Percentiles rank a stretch among this genome's conserved stretches.
Evolutionary conservation across 140 eudicot species (phyloP).

Genomic region (Bidens hawaiensis): DNA sequence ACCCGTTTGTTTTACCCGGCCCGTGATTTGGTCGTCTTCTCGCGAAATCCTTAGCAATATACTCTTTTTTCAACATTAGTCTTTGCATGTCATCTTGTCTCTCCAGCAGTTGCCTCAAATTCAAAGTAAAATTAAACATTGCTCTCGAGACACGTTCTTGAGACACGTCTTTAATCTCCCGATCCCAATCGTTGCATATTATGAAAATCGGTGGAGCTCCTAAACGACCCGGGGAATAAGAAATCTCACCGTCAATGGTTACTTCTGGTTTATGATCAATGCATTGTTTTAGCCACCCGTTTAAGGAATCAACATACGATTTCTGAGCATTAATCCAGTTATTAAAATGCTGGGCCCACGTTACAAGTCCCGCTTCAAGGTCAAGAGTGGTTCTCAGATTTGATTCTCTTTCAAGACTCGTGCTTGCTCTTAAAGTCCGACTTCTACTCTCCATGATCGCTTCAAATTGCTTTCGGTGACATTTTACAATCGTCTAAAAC

Average conservation of each 20-base stretch:
- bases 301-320: constrained; percentile 64
- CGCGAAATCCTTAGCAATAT: constrained; percentile 53
- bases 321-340: constrained; percentile 74
- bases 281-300: constrained; percentile 77
- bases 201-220: constrained; percentile 90
- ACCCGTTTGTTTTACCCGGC: constrained; percentile 40
- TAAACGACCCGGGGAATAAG: constrained; percentile 79
- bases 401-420: constrained; percentile 44
- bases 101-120: constrained; percentile 58
- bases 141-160: constrained; percentile 59
- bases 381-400: constrained; percentile 50
- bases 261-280: constrained; percentile 61
- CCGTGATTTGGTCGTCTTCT: constrained; percentile 34
- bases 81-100: constrained; percentile 78
- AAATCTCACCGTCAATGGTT: constrained; percentile 72
- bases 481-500: constrained; percentile 56
- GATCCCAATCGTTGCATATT: constrained; percentile 79
- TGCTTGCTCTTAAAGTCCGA: constrained; percentile 51
- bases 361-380: constrained; percentile 67
- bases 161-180: constrained; percentile 60
- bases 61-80: constrained; percentile 65
- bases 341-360: constrained; percentile 62
- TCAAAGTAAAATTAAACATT: constrained; percentile 62
- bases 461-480: constrained; percentile 89
- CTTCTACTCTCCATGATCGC: constrained; percentile 78